These are phyloP conservation scores for Bjerkandera adusta DNA, from an alignment of 1,284 basidiomycete species.

Conservation along the genomic window DNA sequence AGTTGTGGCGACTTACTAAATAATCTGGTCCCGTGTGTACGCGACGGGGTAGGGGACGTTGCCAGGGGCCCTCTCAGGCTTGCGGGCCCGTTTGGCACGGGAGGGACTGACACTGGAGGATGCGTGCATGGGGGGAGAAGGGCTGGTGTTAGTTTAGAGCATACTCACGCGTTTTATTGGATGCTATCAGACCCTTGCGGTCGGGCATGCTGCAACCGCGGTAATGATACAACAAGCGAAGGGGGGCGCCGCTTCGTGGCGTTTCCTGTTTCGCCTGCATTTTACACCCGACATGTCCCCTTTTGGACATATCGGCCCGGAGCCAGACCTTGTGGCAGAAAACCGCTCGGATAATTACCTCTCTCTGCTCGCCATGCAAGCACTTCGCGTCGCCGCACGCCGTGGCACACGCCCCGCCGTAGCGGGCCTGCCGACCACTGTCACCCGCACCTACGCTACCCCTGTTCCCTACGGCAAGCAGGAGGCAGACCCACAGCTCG, in stretches of 20 bases:
- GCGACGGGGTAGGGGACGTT: conserved; percentile 53
- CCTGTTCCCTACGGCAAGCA: conserved; percentile 24
- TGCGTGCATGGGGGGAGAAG: conserved; percentile 11
- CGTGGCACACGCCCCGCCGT: too few relatives aligned
- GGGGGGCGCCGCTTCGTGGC: too few relatives aligned
- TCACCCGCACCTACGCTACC: conserved; percentile 25
- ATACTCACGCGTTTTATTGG: too few relatives aligned
- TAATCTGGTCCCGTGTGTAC: conserved; percentile 44
- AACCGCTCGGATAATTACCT: conserved; percentile 4
- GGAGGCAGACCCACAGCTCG: conserved; percentile 63
- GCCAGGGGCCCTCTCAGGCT: conserved; percentile 42
- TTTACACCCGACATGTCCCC: not conserved
- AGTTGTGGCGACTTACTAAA: conserved; percentile 53
- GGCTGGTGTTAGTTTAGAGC: not conserved
- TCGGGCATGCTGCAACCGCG: too few relatives aligned
- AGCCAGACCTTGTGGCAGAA: not conserved
- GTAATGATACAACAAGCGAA: too few relatives aligned
- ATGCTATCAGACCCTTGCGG: too few relatives aligned
- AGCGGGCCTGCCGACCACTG: conserved; percentile 20
- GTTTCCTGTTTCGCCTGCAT: too few relatives aligned
- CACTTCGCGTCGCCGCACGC: conserved; percentile 19
- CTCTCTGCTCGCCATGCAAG: conserved; percentile 21
- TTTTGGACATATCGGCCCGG: not conserved
- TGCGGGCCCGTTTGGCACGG: conserved; percentile 34
- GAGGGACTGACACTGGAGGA: conserved; percentile 46